phyloP scores from a whole-genome alignment of 257 asterid genomes.

The Rehmannia glutinosa region DNA sequence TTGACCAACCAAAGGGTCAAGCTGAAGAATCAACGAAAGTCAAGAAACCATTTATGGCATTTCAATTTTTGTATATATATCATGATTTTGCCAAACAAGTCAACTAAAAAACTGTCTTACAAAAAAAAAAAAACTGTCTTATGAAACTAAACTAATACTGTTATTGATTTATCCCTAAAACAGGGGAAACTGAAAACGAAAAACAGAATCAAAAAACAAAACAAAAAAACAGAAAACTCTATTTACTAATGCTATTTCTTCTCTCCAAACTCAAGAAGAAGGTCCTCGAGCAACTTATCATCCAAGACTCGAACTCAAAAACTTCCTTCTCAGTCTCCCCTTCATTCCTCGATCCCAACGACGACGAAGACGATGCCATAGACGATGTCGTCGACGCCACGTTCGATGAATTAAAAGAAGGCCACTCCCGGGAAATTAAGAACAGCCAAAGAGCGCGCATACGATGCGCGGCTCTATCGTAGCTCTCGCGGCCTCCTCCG shows the following conservation, averaged over 20 bases:
- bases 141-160: too few relatives aligned
- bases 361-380: not conserved
- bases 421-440: conserved; percentile 73
- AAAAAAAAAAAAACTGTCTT: too few relatives aligned
- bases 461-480: conserved; percentile 54
- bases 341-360: not conserved
- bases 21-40: too few relatives aligned
- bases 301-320: conserved; percentile 41
- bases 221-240: not conserved
- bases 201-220: not conserved
- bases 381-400: not conserved
- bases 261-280: conserved; percentile 34
- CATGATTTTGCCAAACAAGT: too few relatives aligned
- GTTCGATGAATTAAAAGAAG: conserved; percentile 16
- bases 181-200: too few relatives aligned
- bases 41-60: too few relatives aligned
- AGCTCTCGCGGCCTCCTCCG: conserved; percentile 79
- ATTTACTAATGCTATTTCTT: not conserved
- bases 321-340: too few relatives aligned
- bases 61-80: too few relatives aligned
- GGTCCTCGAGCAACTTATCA: conserved; percentile 43
- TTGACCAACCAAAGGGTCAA: too few relatives aligned
- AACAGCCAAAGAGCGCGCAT: conserved; percentile 54
- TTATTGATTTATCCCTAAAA: too few relatives aligned
- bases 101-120: too few relatives aligned